phyloP scores from a whole-genome alignment of 345 rosid species.

The Eucalyptus pauciflora region DNA sequence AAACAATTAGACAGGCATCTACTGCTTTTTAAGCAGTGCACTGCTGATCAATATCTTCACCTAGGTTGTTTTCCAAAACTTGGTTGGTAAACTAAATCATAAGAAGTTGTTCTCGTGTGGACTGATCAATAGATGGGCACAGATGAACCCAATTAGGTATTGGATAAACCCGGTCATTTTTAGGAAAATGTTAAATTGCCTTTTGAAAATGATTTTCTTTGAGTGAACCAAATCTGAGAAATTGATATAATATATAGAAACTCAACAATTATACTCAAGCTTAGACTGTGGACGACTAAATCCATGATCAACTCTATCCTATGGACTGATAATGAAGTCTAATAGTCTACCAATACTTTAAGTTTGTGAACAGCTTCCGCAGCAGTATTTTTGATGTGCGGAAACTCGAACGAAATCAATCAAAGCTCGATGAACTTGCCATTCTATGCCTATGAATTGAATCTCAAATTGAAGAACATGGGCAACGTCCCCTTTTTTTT shows the following conservation, averaged over 20 bases:
- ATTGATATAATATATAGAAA: background rate
- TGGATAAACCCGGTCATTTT: background rate
- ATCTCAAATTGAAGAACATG: no score
- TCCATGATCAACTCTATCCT: background rate
- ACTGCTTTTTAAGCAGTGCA: background rate
- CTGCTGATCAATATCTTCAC: background rate
- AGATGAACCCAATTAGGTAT: background rate
- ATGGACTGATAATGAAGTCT: background rate
- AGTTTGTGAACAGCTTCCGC: no score
- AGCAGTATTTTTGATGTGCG: no score
- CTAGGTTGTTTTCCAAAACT: background rate
- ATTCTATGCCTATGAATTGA: no score
- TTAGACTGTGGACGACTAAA: background rate
- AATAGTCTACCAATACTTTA: no score
- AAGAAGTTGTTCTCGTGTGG: background rate
- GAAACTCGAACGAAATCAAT: no score
- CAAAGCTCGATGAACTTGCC: no score
- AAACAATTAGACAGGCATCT: background rate
- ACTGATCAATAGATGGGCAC: background rate
- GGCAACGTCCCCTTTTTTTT: no score
- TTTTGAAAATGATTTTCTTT: background rate
- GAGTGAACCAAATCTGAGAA: no score
- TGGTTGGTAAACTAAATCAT: background rate
- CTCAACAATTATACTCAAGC: background rate
- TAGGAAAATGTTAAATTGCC: background rate